Conservation (phyloP, 2,329 filamentous ascomycete genomes). For the Teratosphaeria zuluensis region DNA sequence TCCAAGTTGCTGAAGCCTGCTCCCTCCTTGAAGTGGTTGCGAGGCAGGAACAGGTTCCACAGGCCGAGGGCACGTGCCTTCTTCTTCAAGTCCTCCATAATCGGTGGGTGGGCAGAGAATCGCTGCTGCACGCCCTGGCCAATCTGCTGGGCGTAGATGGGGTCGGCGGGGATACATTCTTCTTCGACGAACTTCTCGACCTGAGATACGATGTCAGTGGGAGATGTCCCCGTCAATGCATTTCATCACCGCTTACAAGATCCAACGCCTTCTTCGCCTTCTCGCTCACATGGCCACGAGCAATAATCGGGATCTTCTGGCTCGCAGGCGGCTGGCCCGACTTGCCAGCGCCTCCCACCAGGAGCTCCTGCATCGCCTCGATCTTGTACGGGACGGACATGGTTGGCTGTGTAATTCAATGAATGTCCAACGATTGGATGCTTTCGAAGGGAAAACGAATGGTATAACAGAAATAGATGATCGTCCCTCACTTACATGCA, state of each 20-base stretch:
- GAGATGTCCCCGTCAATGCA: neutral
- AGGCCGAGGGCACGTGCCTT: slow-evolving; percentile 75
- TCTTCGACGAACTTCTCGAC: slow-evolving; percentile 94
- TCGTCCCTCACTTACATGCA: neutral
- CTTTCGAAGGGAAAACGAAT: neutral
- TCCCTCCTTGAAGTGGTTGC: slow-evolving; percentile 89
- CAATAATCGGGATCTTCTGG: slow-evolving; percentile 49
- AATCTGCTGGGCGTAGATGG: slow-evolving; percentile 69
- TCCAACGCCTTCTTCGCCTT: slow-evolving; percentile 76
- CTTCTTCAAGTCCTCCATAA: slow-evolving; percentile 82
- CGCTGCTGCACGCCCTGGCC: slow-evolving; percentile 59
- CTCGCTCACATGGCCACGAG: slow-evolving; percentile 63
- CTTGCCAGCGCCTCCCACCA: slow-evolving; percentile 12
- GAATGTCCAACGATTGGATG: neutral
- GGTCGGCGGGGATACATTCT: slow-evolving; percentile 69
- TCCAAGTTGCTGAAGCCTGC: slow-evolving; percentile 92
- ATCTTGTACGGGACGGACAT: slow-evolving; percentile 30
- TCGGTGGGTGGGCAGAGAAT: slow-evolving; percentile 68
- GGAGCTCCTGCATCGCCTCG: slow-evolving; percentile 24
- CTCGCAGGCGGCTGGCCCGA: slow-evolving; percentile 37
- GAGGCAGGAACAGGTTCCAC: slow-evolving; percentile 98
- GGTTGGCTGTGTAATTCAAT: slow-evolving; percentile 3
- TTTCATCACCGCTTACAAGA: slow-evolving; percentile 37
- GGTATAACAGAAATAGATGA: neutral
- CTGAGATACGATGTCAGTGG: neutral